Evolutionary conservation across 140 eudicot species (phyloP).

Genomic region (Erigeron philadelphicus): DNA sequence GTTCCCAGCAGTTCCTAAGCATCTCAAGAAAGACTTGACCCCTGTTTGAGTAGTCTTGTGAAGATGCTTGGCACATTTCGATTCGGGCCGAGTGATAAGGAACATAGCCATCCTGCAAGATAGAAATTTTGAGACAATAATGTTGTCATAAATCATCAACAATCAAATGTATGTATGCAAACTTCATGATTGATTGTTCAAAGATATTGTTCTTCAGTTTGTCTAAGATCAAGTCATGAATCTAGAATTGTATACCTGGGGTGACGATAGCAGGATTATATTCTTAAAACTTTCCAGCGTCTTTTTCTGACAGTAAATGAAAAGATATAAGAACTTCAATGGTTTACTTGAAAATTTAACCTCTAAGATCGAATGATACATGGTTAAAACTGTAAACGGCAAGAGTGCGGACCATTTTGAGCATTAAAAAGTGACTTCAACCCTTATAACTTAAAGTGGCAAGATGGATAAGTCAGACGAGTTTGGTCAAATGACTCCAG

Average conservation of each 20-base stretch:
- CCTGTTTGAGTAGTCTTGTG: conserved; percentile 68
- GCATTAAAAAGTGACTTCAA: background rate
- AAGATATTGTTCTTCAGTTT: background rate
- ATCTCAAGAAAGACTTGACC: conserved; percentile 82
- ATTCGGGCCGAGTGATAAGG: conserved; percentile 94
- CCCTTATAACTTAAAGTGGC: background rate
- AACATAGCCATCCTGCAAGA: conserved; percentile 82
- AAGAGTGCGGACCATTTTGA: background rate
- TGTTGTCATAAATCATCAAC: background rate
- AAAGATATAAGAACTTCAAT: conserved; percentile 6
- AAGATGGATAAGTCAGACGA: background rate
- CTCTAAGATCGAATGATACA: no score
- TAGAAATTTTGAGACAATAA: background rate
- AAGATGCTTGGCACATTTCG: conserved; percentile 81
- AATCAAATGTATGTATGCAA: background rate
- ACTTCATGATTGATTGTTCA: background rate
- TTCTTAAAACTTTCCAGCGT: conserved; percentile 86
- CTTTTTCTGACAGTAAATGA: conserved; percentile 56
- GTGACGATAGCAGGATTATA: conserved; percentile 75
- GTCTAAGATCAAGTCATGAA: background rate
- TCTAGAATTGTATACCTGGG: conserved; percentile 55
- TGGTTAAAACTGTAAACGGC: background rate
- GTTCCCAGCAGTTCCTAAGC: conserved; percentile 78
- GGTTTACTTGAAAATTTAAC: background rate
- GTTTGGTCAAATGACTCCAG: background rate